A percentile compares a stretch with the other conserved stretches of the same genome.
Evolutionary conservation across 148 eudicot genomes (phyloP).

Genomic region (Diospyros lotus): DNA sequence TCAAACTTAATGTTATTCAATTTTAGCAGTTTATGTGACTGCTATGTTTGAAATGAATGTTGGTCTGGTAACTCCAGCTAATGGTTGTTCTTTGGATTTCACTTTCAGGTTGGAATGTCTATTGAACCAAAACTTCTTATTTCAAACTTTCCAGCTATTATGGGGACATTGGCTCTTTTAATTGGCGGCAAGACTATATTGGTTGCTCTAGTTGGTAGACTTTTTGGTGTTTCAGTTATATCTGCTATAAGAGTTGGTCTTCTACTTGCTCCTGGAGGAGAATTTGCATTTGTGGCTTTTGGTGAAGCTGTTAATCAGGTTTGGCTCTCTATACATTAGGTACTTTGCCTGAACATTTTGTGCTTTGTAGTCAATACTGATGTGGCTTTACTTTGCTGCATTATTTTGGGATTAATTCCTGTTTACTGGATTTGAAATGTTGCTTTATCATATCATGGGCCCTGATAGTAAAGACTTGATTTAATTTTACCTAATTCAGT

Average conservation of each 20-base stretch:
- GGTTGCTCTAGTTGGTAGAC: constrained; percentile 73
- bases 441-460: not conserved
- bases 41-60: constrained; percentile 1
- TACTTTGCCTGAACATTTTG: constrained; percentile 4
- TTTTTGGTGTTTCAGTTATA: constrained; percentile 85
- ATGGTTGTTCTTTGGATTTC: constrained; percentile 20
- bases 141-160: constrained; percentile 78
- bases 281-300: constrained; percentile 97
- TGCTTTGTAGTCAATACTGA: not conserved
- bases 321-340: not conserved
- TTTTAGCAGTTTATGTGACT: not conserved
- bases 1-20: not conserved
- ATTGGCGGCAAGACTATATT: constrained; percentile 83
- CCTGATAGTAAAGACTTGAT: not conserved
- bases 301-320: constrained; percentile 99
- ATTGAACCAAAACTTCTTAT: constrained; percentile 92
- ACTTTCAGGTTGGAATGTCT: constrained; percentile 93
- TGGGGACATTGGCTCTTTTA: constrained; percentile 69
- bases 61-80: constrained; percentile 3
- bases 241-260: constrained; percentile 90
- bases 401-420: not conserved
- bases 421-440: not conserved
- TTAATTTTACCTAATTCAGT: not conserved
- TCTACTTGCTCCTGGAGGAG: constrained; percentile 99
- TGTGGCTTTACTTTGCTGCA: not conserved